Base-by-base conservation (phyloP, 257 asterid species). In the Hygrophila difformis region DNA sequence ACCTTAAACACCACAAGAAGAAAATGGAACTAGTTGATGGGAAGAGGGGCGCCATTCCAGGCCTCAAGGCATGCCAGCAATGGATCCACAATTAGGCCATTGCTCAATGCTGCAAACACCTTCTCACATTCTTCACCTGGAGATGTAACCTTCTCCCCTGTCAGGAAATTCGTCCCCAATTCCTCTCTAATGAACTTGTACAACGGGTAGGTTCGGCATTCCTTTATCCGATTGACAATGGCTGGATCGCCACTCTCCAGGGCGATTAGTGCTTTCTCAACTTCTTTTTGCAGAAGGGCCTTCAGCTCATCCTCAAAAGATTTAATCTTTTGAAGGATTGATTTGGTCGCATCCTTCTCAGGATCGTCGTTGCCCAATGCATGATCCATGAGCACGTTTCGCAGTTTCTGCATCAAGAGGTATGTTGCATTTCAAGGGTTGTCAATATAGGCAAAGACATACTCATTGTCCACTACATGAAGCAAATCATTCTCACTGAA, bases 181-280 rank as follows among this genome's bases (percentile, higher is more conserved):
- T 55, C 61, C 50, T 44, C 61, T 29, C 61, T 55, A 16, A 55
- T 23, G n/a, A 55, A 55, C 35, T 34, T 29, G 33, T 55, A 55
- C 61, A 55, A 19, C 4, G 61, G 61, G 34, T 55, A 55, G 1
- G 61, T 43, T 45, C 61, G 29, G 61, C 61, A 55, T n/a, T 55
- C 51, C 43, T 15, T 18, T 12, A 55, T 55, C 39, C 41, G 36
- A 39, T 55, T 43, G 8, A 33, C 23, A n/a, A 44, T 19, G 21
- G 40, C 53, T 4, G 61, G 52, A 18, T 44, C 44, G 7, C 61
- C 61, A 42, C 16, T 55, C 34, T 55, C 61, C 8, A 43, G 7
- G 3, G 39, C 49, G 16, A 12, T 6, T 8, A 52, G 43, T 5
- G 61, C 42, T 2, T 34, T 29, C 53, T 55, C 61, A 4, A 55